Base-by-base conservation (phyloP, 352 stramenopile species). In the Pythium oligandrum region DNA sequence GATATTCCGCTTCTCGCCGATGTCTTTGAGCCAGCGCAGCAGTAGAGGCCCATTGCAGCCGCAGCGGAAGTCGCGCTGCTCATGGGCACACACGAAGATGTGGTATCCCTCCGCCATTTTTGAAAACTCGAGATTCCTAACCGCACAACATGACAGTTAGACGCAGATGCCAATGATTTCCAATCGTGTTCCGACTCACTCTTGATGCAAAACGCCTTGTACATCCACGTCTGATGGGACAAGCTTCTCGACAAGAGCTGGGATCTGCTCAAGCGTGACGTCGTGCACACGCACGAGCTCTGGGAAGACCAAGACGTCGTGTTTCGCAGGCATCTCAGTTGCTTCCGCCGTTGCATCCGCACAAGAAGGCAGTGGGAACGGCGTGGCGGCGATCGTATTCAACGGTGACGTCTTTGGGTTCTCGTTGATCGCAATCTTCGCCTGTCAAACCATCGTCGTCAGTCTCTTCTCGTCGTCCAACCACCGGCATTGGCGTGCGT, bases 261-360 rank as follows among this genome's bases (percentile, higher is more conserved):
- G 46, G n/a, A 64, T 46, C 60, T 86, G 57, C 0, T 52, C 57
- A 26, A 64, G 45, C 4, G 64, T 48, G n/a, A 91, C 61, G 48
- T 83, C 64, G 36, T 81, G 61, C 4, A 89, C 53, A 32, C 75
- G 78, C 45, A 91, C 50, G 17, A 65, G 67, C n/a, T 89, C 78
- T 1, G 81, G 81, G 47, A 89, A 88, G 42, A 91, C 66, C 32
- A 91, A 56, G 34, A 88, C 55, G 45, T 91, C 81, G 51, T 91
- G 81, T 2, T 57, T 59, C 17, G 48, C 10, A 4, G n/a, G 8
- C 8, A 35, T 7, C 1, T 49, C 47, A 11, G 12, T 17, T 2
- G 36, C 8, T 26, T 8, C 31, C 4, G 1, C 50, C 30, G 33
- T 31, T 3, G 4, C 44, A 5, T 31, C 34, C 4, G 47, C 17